Percentiles rank a stretch among this genome's conserved stretches.
Evolutionary conservation across 1,284 basidiomycete genomes (phyloP).

Genomic region (Ustilago xerochloae): DNA sequence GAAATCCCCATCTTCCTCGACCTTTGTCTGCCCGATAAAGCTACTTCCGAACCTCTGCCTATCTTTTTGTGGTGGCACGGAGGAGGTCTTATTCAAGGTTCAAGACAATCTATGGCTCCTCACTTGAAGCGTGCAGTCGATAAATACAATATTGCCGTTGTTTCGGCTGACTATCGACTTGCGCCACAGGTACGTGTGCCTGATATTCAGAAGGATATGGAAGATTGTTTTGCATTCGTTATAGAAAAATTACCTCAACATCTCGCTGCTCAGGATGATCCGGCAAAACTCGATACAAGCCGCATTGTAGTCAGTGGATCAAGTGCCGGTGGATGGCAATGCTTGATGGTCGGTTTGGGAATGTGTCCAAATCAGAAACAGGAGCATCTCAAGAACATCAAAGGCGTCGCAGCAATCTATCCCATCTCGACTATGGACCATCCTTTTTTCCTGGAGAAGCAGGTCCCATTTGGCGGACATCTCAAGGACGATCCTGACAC

Average conservation of each 20-base stretch:
- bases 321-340: constrained; percentile 51
- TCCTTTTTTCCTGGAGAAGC: constrained; percentile 49
- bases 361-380: constrained; percentile 36
- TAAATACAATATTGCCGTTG: constrained; percentile 42
- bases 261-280: constrained; percentile 22
- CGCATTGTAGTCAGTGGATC: constrained; percentile 43
- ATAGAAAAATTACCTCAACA: constrained; percentile 30
- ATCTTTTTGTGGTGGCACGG: constrained; percentile 52
- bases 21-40: constrained; percentile 42
- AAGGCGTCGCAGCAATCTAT: constrained; percentile 47
- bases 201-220: constrained; percentile 47
- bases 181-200: constrained; percentile 48
- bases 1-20: constrained; percentile 41
- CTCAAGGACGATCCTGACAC: constrained; percentile 29
- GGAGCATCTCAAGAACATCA: constrained; percentile 23
- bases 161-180: constrained; percentile 51
- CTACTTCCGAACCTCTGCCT: constrained; percentile 24
- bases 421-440: constrained; percentile 52
- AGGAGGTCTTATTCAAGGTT: constrained; percentile 51
- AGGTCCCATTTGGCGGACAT: constrained; percentile 28
- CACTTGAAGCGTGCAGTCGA: constrained; percentile 49
- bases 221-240: constrained; percentile 38
- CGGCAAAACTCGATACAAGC: constrained; percentile 28
- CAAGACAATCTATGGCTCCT: constrained; percentile 34
- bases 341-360: constrained; percentile 47